Evolutionary conservation across 441 rosid species (phyloP), one percentile per base, ranked within the genome.

Genomic region (Brassica balearica): DNA sequence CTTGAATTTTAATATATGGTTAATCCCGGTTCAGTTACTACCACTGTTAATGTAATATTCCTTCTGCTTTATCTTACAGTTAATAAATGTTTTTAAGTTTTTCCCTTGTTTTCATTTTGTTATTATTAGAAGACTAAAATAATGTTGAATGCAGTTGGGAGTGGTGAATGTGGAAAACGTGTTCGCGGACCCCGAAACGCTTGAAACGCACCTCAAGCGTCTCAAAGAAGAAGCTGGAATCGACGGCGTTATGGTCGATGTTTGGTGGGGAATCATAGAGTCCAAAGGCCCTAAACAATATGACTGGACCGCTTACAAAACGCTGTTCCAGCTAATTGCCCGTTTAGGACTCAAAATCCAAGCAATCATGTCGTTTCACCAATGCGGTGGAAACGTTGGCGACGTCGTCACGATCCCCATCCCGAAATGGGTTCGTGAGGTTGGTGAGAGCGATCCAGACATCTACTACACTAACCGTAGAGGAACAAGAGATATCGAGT

Each of bases 281-380:
- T 77, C 88, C 19, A 84, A 84, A 27, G 91, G 88, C 7, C 88
- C 96, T 11, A 71, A 56, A 81, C 80, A 83, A 29, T 88, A 91
- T 69, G 91, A 87, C 23, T 92, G 96, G 98, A 79, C 77, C 55
- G 91, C 91, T 65, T 94, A 94, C 76, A 84, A 90, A 83, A 83
- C 81, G 79, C 81, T 92, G 67, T 91, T 94, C 60, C 61, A 84
- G 60, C 80, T 89, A 22, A 73, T 92, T 56, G 82, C 79, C n/a
- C 69, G 76, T 68, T 82, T 83, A 63, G 90, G 77, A 20, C 82
- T 90, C 17, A 90, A 88, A 69, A 70, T 89, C 63, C 96, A 92
- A 82, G 92, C 91, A 9, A 92, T 88, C 74, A 92, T 90, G 93
- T 92, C 98, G 0, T 90, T 92, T 71, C 97, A 92, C 81, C 94